These are phyloP conservation scores for Forsythia viridissima DNA, from an alignment of 257 asterid species.

Conservation along the genomic window DNA sequence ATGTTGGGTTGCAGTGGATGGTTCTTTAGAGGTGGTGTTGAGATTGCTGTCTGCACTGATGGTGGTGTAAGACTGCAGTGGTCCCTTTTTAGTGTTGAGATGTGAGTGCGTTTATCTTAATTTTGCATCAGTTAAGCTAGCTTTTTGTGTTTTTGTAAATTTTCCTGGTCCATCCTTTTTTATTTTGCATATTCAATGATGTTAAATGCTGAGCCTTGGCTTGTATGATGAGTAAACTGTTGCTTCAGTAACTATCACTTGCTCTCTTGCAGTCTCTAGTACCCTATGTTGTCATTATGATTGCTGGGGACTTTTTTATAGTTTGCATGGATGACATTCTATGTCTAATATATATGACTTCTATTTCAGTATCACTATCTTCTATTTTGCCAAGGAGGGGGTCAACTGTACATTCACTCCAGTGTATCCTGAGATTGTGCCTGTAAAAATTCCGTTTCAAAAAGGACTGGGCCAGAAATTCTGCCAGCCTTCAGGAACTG, in stretches of 20 bases:
- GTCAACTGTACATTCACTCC: constrained; percentile 58
- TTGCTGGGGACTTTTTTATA: not conserved
- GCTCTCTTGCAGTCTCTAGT: constrained; percentile 1
- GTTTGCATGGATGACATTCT: constrained; percentile 6
- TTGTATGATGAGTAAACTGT: not conserved
- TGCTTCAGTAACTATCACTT: not conserved
- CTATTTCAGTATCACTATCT: constrained; percentile 68
- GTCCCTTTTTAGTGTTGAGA: not conserved
- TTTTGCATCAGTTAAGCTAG: not conserved
- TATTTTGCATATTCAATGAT: not conserved
- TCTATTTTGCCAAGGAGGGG: constrained; percentile 86
- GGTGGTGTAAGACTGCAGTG: not conserved
- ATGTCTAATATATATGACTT: constrained; percentile 19
- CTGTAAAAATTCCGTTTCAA: constrained; percentile 65
- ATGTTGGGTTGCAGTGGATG: not conserved
- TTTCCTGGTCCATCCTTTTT: not conserved
- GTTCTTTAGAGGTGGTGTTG: not conserved
- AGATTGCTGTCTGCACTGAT: not conserved
- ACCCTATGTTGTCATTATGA: not conserved
- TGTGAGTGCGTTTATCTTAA: not conserved
- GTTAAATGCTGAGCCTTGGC: not conserved
- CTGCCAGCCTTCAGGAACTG: constrained; percentile 88
- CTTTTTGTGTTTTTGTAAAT: not conserved
- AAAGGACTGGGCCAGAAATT: constrained; percentile 85
- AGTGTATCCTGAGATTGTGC: constrained; percentile 68